These are phyloP conservation scores for Blastocystis sp. DNA, from an alignment of 352 stramenopile species.

Conservation along the genomic window DNA sequence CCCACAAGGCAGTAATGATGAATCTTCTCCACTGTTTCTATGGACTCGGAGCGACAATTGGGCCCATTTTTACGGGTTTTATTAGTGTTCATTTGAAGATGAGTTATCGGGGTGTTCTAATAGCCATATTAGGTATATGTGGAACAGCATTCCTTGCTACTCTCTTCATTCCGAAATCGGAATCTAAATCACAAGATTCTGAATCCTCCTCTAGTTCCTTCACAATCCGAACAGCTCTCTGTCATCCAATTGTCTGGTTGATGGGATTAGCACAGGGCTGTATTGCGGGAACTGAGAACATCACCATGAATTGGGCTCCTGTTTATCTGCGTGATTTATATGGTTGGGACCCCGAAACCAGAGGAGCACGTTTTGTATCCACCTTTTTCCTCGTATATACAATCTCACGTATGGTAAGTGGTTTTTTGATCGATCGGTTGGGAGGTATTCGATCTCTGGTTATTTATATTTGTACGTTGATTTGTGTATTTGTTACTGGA, in stretches of 20 bases:
- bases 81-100: slow-evolving; percentile 9
- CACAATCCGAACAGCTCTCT: slow-evolving; percentile 37
- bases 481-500: slow-evolving; percentile 14
- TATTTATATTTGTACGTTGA: neutral
- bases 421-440: slow-evolving; percentile 46
- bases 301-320: slow-evolving; percentile 56
- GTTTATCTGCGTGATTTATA: slow-evolving; percentile 65
- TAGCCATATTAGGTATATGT: slow-evolving; percentile 14
- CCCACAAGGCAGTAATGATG: slow-evolving; percentile 57
- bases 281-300: slow-evolving; percentile 40
- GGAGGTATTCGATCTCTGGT: slow-evolving; percentile 42
- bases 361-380: slow-evolving; percentile 42
- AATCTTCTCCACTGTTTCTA: slow-evolving; percentile 65
- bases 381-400: slow-evolving; percentile 46
- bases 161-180: slow-evolving; percentile 48
- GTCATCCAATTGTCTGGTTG: slow-evolving; percentile 5
- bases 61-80: slow-evolving; percentile 24
- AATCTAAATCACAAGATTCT: neutral
- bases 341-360: slow-evolving; percentile 48
- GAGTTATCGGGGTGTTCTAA: slow-evolving; percentile 36
- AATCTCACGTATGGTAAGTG: slow-evolving; percentile 43
- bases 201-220: neutral
- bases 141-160: neutral
- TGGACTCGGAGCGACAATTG: slow-evolving; percentile 54
- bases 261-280: slow-evolving; percentile 52